A percentile compares a stretch with the other conserved stretches of the same genome.
phyloP scores from a whole-genome alignment of 1,284 basidiomycete species.

The Laetiporus sulphureus region DNA sequence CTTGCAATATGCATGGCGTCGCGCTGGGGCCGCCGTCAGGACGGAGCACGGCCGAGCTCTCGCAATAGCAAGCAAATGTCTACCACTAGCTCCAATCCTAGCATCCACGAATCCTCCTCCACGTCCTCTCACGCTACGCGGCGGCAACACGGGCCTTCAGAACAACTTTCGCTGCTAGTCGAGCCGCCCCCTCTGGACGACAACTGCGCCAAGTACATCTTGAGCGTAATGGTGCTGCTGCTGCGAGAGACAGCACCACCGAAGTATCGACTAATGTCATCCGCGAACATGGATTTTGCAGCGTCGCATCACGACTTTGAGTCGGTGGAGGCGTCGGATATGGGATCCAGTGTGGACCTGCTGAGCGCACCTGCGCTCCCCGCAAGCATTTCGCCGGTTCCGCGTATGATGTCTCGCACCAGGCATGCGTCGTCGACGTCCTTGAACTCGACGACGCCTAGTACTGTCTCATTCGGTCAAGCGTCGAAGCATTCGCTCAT shows the following conservation, averaged over 20 bases:
- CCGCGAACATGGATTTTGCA: constrained; percentile 58
- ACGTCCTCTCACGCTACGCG: constrained; percentile 20
- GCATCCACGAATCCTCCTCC: constrained; percentile 26
- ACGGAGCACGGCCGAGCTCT: constrained; percentile 33
- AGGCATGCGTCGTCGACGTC: constrained; percentile 37
- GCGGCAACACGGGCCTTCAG: constrained; percentile 31
- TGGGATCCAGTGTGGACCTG: constrained; percentile 8
- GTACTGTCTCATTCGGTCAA: constrained; percentile 33
- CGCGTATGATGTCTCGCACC: constrained; percentile 16
- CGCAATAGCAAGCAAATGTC: constrained; percentile 31
- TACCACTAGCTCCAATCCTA: constrained; percentile 24
- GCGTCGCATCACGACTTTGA: constrained; percentile 69
- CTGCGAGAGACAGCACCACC: constrained; percentile 65
- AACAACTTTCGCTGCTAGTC: constrained; percentile 41
- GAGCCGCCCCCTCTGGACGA: constrained; percentile 83
- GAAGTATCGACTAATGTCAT: constrained; percentile 53
- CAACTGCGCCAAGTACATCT: constrained; percentile 77
- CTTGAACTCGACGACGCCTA: constrained; percentile 34
- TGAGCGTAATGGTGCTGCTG: constrained; percentile 79
- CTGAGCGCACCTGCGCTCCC: constrained; percentile 13
- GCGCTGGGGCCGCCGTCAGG: constrained; percentile 53
- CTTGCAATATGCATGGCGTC: constrained; percentile 74
- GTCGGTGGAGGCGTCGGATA: constrained; percentile 39
- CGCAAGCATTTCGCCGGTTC: constrained; percentile 13
- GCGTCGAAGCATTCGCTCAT: constrained; percentile 37